These are phyloP conservation scores for Kalmusia sp. DNA, from an alignment of 2,329 filamentous ascomycete species.

Conservation along the genomic window DNA sequence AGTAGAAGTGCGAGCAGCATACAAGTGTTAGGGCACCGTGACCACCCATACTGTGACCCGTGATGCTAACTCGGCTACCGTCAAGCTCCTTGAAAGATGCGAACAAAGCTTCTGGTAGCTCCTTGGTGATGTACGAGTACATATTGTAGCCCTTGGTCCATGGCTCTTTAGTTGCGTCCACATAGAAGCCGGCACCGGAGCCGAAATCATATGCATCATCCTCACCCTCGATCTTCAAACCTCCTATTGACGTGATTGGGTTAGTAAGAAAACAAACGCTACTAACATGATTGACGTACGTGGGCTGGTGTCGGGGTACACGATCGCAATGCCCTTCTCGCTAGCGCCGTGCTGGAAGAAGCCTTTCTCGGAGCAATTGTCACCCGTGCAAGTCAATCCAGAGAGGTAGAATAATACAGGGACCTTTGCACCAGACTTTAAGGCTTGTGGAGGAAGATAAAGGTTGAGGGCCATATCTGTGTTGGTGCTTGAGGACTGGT, in stretches of 20 bases:
- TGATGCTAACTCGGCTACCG: slow-evolving; percentile 74
- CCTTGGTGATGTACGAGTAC: slow-evolving; percentile 89
- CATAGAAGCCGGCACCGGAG: slow-evolving; percentile 90
- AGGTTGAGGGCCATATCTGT: slow-evolving; percentile 94
- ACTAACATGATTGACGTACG: slow-evolving; percentile 59
- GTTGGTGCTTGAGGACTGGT: slow-evolving; percentile 77
- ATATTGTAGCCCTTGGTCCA: slow-evolving; percentile 86
- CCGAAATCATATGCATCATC: slow-evolving; percentile 93
- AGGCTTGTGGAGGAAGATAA: slow-evolving; percentile 80
- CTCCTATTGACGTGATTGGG: slow-evolving; percentile 56
- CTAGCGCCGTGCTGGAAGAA: slow-evolving; percentile 89
- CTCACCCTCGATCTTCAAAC: slow-evolving; percentile 81
- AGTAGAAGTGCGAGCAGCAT: slow-evolving; percentile 12
- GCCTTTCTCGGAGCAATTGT: slow-evolving; percentile 78
- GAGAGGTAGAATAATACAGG: slow-evolving; percentile 93
- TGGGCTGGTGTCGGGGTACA: slow-evolving; percentile 95
- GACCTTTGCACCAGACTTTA: slow-evolving; percentile 64
- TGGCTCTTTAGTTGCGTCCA: slow-evolving; percentile 80
- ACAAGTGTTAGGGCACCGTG: slow-evolving; percentile 90
- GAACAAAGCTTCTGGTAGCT: slow-evolving; percentile 83
- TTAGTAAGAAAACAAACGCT: slow-evolving; percentile 21
- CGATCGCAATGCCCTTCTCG: slow-evolving; percentile 83
- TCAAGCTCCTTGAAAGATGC: slow-evolving; percentile 76
- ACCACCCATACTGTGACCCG: slow-evolving; percentile 96
- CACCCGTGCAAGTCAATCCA: slow-evolving; percentile 91